A percentile compares a stretch with the other conserved stretches of the same genome.
phyloP scores from a whole-genome alignment of 108 stramenopile genomes.

The Pseudonitzschia pungens region DNA sequence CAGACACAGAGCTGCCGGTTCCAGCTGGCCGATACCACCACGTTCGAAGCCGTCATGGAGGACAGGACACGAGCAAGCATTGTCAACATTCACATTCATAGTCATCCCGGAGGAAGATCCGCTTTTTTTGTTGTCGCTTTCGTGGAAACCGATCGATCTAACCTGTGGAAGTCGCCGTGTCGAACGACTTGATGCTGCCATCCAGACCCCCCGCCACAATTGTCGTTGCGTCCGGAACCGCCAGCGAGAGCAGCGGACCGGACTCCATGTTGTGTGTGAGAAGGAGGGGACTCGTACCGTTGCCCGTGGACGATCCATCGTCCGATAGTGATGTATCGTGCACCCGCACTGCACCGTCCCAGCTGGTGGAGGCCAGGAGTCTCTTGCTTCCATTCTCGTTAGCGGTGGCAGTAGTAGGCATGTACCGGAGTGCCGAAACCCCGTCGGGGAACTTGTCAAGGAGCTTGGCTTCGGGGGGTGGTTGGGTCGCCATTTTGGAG shows the following conservation, averaged over 20 bases:
- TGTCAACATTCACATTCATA: not conserved
- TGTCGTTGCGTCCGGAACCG: constrained; percentile 10
- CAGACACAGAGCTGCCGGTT: constrained; percentile 61
- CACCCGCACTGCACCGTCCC: constrained; percentile 75
- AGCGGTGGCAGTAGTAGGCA: constrained; percentile 31
- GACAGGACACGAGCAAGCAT: constrained; percentile 36
- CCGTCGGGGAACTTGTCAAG: constrained; percentile 79
- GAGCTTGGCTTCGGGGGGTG: constrained; percentile 55
- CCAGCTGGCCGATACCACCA: constrained; percentile 79
- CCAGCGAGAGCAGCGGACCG: constrained; percentile 73
- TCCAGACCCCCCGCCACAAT: constrained; percentile 70
- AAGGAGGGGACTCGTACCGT: constrained; percentile 6
- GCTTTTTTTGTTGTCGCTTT: not conserved
- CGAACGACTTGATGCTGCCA: constrained; percentile 42
- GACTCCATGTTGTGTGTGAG: constrained; percentile 57
- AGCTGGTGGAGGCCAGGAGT: constrained; percentile 62
- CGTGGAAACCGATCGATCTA: constrained; percentile 13
- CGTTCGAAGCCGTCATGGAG: constrained; percentile 14
- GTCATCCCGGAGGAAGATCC: not conserved
- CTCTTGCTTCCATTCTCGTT: not conserved
- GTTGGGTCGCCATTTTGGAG: constrained; percentile 24
- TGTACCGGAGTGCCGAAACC: constrained; percentile 61
- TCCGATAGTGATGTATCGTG: constrained; percentile 53
- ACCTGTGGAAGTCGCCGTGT: constrained; percentile 13
- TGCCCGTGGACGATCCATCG: too few relatives aligned